Evolutionary conservation across 345 rosid species (phyloP).

Genomic region (Salix dunnii): DNA sequence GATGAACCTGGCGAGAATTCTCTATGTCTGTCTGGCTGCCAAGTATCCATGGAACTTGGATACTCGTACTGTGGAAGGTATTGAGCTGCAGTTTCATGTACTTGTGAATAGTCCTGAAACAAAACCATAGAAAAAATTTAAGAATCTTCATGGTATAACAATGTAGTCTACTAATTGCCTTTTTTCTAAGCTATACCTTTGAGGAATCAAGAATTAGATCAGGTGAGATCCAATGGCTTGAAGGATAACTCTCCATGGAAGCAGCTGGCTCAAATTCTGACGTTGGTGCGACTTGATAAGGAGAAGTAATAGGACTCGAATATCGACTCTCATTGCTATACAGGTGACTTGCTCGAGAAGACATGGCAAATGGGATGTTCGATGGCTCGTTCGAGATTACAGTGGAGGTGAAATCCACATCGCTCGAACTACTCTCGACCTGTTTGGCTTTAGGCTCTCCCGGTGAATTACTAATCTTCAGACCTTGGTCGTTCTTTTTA

Average conservation of each 20-base stretch:
- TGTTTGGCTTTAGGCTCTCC: slow-evolving; percentile 32
- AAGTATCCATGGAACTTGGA: slow-evolving; percentile 31
- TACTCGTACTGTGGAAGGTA: slow-evolving; percentile 37
- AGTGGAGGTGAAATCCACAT: slow-evolving; percentile 31
- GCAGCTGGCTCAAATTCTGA: slow-evolving; percentile 31
- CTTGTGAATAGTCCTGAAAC: slow-evolving; percentile 47
- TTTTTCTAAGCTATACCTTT: slow-evolving; percentile 27
- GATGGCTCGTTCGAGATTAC: slow-evolving; percentile 37
- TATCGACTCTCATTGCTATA: slow-evolving; percentile 25
- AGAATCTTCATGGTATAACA: slow-evolving; percentile 1
- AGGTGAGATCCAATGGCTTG: slow-evolving; percentile 50
- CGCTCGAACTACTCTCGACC: slow-evolving; percentile 36
- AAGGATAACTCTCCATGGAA: slow-evolving; percentile 32
- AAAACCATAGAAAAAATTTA: not conserved
- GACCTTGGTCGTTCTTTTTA: slow-evolving; percentile 52
- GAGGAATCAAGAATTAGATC: slow-evolving; percentile 64
- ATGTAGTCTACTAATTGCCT: not conserved
- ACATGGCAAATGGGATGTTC: slow-evolving; percentile 33
- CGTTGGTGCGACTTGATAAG: slow-evolving; percentile 30
- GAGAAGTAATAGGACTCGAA: slow-evolving; percentile 49
- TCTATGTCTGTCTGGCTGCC: slow-evolving; percentile 42
- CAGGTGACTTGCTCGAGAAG: slow-evolving; percentile 43
- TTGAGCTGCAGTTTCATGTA: slow-evolving; percentile 30
- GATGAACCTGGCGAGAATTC: slow-evolving; percentile 55
- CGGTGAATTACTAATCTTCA: slow-evolving; percentile 38